Evolutionary conservation across 148 eudicot species (phyloP).

Genomic region (Camellia lanceoleosa): DNA sequence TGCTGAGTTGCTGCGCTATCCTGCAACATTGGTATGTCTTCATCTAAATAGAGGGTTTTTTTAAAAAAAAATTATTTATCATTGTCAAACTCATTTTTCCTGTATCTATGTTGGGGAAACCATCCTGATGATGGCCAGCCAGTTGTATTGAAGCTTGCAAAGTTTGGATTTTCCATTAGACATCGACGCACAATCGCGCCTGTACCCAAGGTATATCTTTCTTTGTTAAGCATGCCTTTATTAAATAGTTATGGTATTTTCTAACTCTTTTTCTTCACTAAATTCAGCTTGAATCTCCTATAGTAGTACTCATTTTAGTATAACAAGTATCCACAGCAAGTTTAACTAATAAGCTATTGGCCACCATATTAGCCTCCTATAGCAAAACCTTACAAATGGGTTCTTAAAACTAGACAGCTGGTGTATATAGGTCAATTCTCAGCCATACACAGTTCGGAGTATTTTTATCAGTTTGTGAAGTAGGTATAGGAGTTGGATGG

Average conservation of each 20-base stretch:
- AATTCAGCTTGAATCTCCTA: background rate
- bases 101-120: conserved; percentile 52
- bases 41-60: conserved; percentile 4
- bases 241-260: background rate
- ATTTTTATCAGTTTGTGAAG: no score
- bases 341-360: background rate
- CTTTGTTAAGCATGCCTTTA: background rate
- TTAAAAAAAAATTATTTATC: background rate
- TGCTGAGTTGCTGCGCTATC: conserved; percentile 75
- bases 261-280: background rate
- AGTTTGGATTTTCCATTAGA: conserved; percentile 57
- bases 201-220: conserved; percentile 71
- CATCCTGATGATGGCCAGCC: conserved; percentile 75
- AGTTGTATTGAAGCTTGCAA: conserved; percentile 58
- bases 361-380: background rate
- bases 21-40: conserved; percentile 62
- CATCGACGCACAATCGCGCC: conserved; percentile 58
- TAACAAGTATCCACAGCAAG: no score
- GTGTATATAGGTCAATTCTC: background rate
- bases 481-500: no score
- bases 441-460: no score
- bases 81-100: conserved; percentile 3
- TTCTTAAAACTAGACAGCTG: background rate
- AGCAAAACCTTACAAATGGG: background rate
- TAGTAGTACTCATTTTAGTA: background rate